Base-by-base conservation (phyloP, 192 early-diverging fungal genomes). In the Entomortierella chlamydospora region DNA sequence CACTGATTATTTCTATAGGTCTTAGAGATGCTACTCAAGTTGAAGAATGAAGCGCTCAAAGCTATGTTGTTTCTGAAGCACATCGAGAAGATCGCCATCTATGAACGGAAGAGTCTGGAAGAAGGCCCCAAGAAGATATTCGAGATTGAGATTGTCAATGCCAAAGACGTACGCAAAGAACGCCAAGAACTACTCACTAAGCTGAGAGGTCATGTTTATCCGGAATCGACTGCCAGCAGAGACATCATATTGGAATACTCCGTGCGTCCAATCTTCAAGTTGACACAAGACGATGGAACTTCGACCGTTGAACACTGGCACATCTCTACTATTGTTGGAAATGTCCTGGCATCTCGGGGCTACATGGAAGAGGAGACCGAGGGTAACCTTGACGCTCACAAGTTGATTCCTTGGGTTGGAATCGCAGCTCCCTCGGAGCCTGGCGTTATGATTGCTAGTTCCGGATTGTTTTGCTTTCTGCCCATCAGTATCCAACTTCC, bases 381-480 rank as follows among this genome's bases (percentile, higher is more conserved):
- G 2, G 58, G 29, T 12, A 43, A 59, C 39, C 31, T 83, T 17
- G 34, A 26, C 2, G 42, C 26, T 12, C 67, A 74, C 17, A 83
- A 64, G 34, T 41, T 84, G 13, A 80, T 84, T 6, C 83, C 83
- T 12, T 82, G 80, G 65, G 81, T 82, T 17, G 83, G 81, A 9
- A 37, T 84, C 11, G 81, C 83, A 9, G 62, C 76, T 2, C 70
- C 63, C 15, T 12, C 68, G 8, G 33, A 62, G 4, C 30, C 60
- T 17, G 11, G 17, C 4, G 11, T 42, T 17, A 65, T 4, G 37
- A 57, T 61, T 22, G 82, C 65, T 4, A 49, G 10, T 1, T 39
- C 72, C 2, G 23, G 68, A 0, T 41, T 84, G 37, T 84, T 82
- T 41, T 84, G 83, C 11, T 84, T 84, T 31, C 39, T 84, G 12